Base-by-base conservation (phyloP, 441 rosid species). In the Viola pubescens region DNA sequence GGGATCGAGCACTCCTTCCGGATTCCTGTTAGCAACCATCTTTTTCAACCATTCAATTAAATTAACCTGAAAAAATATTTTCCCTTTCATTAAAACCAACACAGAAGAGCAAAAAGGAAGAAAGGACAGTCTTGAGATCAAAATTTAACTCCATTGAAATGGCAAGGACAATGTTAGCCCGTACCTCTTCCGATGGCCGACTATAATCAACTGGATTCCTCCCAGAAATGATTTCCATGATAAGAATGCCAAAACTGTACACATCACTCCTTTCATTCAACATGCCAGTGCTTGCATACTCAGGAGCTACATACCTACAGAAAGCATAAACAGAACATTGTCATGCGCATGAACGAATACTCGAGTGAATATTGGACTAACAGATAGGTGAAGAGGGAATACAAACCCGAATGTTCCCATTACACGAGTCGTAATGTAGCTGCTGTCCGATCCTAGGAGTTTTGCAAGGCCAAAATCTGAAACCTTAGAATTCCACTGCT, bases 251-350 rank as follows among this genome's bases (percentile, higher is more conserved):
- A 54, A 91, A 91, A 72, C 98, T 82, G 64, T 87, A 91, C 9
- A 75, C 88, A 70, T 91, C 98, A 52, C 95, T 91, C 60, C 87
- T 87, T 78, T 91, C 98, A 54, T 88, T 91, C 75, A 91, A 69
- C 98, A 88, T 91, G 50, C 96, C 98, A 0, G 98, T 87, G 63
- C 96, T 83, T 11, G 96, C 98, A 62, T 91, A 91, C 61, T 91
- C 98, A 8, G 96, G 98, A 52, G 98, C 96, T 54, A 91, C 98
- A 63, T 88, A 91, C 37, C 92, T 85, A 69, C 52, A 57, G 34
- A 66, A 72, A 75, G 47, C 64, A 45, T 45, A 46, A 59, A 12
- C 54, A 26, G 58, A 38, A 41, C 9, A 43, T 38, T 12, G 52
- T 26, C 3, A 5, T 46, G 49, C 11, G 49, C 49, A 8, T 9